Evolutionary conservation across 1,139 yeast species (phyloP), one percentile per base, ranked within the genome.

Genomic region (Trichomonascaceae sp.): DNA sequence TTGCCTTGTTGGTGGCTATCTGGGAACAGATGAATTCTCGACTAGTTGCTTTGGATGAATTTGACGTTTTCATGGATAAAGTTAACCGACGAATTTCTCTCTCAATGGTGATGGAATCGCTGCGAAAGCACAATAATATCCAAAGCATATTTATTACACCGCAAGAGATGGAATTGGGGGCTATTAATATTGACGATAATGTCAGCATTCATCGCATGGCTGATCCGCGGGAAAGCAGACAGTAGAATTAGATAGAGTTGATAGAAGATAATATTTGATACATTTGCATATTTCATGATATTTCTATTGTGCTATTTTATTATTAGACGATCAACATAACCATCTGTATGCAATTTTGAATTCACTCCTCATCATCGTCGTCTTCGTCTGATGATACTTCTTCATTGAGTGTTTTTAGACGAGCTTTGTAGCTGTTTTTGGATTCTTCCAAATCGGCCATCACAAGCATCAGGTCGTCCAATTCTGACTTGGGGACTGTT

Each of bases 31-130:
- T 93, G 96, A 83, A 86, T 56, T 84, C 96, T 0, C 81, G 85
- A 57, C 79, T 95, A 20, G 79, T 96, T 57, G 98, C 97, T 0
- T 73, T 95, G 56, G 99, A 95, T 70, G 99, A 95, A 69, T 95
- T 93, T 68, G 99, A 95, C 72, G 99, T 95, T 32, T 95, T 85
- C 64, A 93, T 95, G 99, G 99, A 95, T 69, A 89, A 91, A 49
- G 88, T 89, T 27, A 91, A 91, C 65, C 79, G 99, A 61, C 79
- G 85, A 49, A 81, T 87, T 53, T 90, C 96, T 60, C 83, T 95
- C 66, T 78, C 81, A 54, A 73, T 91, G 61, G 83, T 95, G 65
- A 75, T 90, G 54, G 79, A 79, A 22, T 87, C 90, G 59, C 78
- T 91, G 47, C 70, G 80, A 18, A 73, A 76, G 41, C 79, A 79